Evolutionary conservation across 1,284 basidiomycete species (phyloP).

Genomic region (Sporisorium exsertum): DNA sequence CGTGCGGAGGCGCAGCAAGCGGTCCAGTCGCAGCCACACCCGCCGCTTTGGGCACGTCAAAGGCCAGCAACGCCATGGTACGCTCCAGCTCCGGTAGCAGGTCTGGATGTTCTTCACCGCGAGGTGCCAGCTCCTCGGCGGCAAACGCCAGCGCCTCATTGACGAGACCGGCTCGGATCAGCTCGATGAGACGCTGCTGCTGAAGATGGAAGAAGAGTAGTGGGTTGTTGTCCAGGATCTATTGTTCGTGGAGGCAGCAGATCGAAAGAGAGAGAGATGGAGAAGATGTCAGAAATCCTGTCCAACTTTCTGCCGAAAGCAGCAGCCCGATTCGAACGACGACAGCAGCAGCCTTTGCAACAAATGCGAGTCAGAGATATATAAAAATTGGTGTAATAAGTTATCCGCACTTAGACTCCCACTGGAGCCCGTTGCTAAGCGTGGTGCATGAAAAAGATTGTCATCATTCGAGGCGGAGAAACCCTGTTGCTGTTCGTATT

Average conservation of each 20-base stretch:
- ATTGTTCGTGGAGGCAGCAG: not conserved
- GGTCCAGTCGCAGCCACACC: constrained; percentile 32
- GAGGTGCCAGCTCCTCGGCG: constrained; percentile 89
- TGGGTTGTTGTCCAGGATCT: constrained; percentile 96
- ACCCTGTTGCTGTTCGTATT: not conserved
- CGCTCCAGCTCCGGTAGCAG: constrained; percentile 90
- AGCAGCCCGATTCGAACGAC: not conserved
- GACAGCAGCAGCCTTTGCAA: constrained; percentile 9
- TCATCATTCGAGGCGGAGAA: constrained; percentile 40
- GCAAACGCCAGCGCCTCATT: constrained; percentile 88
- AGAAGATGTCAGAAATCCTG: constrained; percentile 12
- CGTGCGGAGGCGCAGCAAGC: constrained; percentile 74
- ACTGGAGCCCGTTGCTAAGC: constrained; percentile 75
- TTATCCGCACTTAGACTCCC: constrained; percentile 56
- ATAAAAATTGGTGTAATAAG: constrained; percentile 41
- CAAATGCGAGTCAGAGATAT: constrained; percentile 41
- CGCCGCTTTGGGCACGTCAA: constrained; percentile 73
- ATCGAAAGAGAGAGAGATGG: not conserved
- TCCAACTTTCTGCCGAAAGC: not conserved
- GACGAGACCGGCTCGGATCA: constrained; percentile 84
- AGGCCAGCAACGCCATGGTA: constrained; percentile 94
- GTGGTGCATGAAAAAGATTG: constrained; percentile 96
- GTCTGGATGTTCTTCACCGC: constrained; percentile 93
- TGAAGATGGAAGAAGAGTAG: constrained; percentile 90
- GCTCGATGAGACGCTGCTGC: constrained; percentile 93